A percentile compares a stretch with the other conserved stretches of the same genome.
phyloP scores from a whole-genome alignment of 75 land plant genomes.

The Pinus taeda region DNA sequence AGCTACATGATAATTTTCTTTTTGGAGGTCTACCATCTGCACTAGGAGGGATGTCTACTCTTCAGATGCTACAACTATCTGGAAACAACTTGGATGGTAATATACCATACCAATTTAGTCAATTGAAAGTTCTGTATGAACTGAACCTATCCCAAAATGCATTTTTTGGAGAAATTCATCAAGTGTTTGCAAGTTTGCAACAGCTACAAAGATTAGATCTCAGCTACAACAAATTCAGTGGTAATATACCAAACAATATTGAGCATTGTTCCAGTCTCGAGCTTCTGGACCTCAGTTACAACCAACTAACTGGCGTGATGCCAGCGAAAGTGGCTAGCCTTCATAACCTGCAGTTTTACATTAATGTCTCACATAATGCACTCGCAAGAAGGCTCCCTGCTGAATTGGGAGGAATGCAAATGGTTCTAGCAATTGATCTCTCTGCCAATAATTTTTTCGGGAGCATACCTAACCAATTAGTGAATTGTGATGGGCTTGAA shows the following conservation, averaged over 20 bases:
- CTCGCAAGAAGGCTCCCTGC: neutral
- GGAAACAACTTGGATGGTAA: neutral
- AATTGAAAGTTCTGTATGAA: neutral
- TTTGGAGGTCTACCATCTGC: slow-evolving; percentile 21
- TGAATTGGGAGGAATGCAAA: neutral
- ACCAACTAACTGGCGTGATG: slow-evolving; percentile 15
- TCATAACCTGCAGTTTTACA: slow-evolving; percentile 34
- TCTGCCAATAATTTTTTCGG: slow-evolving; percentile 33
- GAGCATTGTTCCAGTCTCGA: slow-evolving; percentile 15
- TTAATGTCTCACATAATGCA: slow-evolving; percentile 20
- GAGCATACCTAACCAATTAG: slow-evolving; percentile 17
- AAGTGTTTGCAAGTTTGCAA: no score
- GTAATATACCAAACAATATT: slow-evolving; percentile 4
- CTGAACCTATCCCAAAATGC: neutral
- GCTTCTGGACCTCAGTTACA: neutral
- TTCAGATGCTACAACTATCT: slow-evolving; percentile 8
- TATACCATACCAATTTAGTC: slow-evolving; percentile 4
- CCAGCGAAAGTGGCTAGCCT: slow-evolving; percentile 17
- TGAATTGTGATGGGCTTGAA: slow-evolving; percentile 10
- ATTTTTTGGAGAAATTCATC: neutral
- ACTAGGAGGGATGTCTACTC: slow-evolving; percentile 15
- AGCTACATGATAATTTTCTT: neutral
- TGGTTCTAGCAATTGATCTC: slow-evolving; percentile 12
- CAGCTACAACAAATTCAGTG: slow-evolving; percentile 7
- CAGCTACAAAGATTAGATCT: no score